Percentiles rank a stretch among this genome's conserved stretches.
Evolutionary conservation across 2,329 filamentous ascomycete genomes (phyloP).

Genomic region (Epichloe sibirici): DNA sequence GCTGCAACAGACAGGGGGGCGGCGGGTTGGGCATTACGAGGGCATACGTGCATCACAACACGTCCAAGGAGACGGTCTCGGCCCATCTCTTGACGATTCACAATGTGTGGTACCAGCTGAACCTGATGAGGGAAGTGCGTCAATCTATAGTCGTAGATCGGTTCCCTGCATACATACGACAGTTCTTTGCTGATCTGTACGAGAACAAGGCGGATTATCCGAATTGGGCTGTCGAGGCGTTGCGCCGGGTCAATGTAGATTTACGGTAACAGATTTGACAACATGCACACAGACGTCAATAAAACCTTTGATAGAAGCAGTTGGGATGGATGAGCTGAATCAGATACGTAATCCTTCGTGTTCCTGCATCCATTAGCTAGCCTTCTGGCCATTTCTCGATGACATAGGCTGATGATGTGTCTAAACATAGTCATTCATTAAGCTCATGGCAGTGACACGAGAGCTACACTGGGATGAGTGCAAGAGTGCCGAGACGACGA

Average conservation of each 20-base stretch:
- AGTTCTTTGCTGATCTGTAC: slow-evolving; percentile 70
- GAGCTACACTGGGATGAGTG: too few species aligned
- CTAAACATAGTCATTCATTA: too few species aligned
- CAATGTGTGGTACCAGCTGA: slow-evolving; percentile 86
- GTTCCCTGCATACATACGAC: slow-evolving; percentile 64
- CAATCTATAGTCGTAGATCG: slow-evolving; percentile 69
- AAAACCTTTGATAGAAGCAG: too few species aligned
- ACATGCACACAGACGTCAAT: neutral
- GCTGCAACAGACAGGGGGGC: slow-evolving; percentile 51
- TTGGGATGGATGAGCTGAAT: too few species aligned
- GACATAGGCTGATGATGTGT: too few species aligned
- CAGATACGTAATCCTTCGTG: too few species aligned
- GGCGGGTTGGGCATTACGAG: slow-evolving; percentile 72
- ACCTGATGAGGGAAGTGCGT: slow-evolving; percentile 65
- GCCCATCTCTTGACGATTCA: slow-evolving; percentile 80
- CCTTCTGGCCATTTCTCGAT: too few species aligned
- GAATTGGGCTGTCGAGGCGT: slow-evolving; percentile 69
- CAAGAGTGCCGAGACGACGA: neutral
- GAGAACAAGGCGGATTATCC: slow-evolving; percentile 53
- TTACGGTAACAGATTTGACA: slow-evolving; percentile 11
- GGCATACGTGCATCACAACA: slow-evolving; percentile 84
- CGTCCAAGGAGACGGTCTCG: slow-evolving; percentile 87
- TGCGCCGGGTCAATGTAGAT: slow-evolving; percentile 71
- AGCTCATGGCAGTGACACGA: too few species aligned
- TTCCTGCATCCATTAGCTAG: too few species aligned